Percentiles rank a stretch among this genome's conserved stretches.
Evolutionary conservation across 2,329 filamentous ascomycete species (phyloP).

Genomic region (Alternaria angustiovoidea): DNA sequence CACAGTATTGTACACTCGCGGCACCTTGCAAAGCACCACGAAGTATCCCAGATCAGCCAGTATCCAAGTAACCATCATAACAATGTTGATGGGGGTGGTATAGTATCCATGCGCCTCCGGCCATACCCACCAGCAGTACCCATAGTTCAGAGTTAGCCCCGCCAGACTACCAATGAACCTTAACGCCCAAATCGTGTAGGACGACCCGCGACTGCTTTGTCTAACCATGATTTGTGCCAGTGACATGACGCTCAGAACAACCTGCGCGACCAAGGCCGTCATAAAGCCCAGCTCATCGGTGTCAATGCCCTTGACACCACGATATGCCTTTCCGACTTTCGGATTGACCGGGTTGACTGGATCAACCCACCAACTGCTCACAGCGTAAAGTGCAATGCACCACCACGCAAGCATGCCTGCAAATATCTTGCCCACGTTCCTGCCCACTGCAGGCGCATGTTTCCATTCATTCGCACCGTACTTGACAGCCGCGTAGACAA

Average conservation of each 20-base stretch:
- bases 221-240: conserved; percentile 57
- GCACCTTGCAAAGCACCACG: conserved; percentile 48
- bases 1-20: conserved; percentile 3
- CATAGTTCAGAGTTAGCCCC: conserved; percentile 64
- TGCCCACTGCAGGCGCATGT: conserved; percentile 53
- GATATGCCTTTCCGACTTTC: conserved; percentile 48
- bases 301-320: conserved; percentile 53
- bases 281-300: conserved; percentile 61
- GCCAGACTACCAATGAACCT: conserved; percentile 80
- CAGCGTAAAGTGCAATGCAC: conserved; percentile 52
- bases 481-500: conserved; percentile 58
- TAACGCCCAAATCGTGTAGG: conserved; percentile 79
- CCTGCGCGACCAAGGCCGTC: conserved; percentile 57
- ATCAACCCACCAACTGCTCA: conserved; percentile 58
- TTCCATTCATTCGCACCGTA: conserved; percentile 57
- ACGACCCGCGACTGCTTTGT: conserved; percentile 59
- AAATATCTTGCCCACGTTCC: conserved; percentile 53
- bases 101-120: conserved; percentile 61
- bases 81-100: conserved; percentile 53
- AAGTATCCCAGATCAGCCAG: conserved; percentile 58
- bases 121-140: conserved; percentile 59
- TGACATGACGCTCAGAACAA: conserved; percentile 52
- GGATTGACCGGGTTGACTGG: conserved; percentile 59
- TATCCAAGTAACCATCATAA: conserved; percentile 54
- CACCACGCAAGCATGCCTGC: conserved; percentile 49